phyloP scores from a whole-genome alignment of 352 stramenopile species.

The Globisporangium splendens region DNA sequence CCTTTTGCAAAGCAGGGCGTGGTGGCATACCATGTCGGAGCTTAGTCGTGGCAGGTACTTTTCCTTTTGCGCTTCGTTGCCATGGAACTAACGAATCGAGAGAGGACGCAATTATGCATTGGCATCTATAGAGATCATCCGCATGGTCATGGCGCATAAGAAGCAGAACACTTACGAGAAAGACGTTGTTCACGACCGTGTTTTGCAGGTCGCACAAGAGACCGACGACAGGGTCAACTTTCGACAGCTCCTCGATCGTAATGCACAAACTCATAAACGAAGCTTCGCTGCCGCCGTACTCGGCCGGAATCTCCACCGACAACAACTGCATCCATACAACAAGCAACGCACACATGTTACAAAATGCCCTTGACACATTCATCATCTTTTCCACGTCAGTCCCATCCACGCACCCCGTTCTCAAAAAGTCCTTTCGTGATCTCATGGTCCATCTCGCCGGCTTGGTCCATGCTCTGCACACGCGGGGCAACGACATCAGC shows the following conservation, averaged over 20 bases:
- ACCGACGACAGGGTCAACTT: constrained; percentile 93
- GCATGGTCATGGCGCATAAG: neutral
- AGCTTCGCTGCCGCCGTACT: constrained; percentile 90
- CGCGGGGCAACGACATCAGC: constrained; percentile 80
- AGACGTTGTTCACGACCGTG: constrained; percentile 95
- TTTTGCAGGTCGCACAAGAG: constrained; percentile 96
- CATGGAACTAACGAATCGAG: constrained; percentile 39
- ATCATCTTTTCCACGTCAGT: neutral
- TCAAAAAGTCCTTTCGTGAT: constrained; percentile 93
- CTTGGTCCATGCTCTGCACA: constrained; percentile 92
- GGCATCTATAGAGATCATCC: neutral
- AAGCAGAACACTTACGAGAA: constrained; percentile 50
- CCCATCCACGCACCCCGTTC: constrained; percentile 48
- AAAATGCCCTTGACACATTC: neutral
- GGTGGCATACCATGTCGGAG: constrained; percentile 57
- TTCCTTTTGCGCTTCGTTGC: constrained; percentile 77
- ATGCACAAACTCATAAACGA: constrained; percentile 95
- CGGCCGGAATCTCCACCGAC: constrained; percentile 94
- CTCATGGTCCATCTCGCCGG: constrained; percentile 85
- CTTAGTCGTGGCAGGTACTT: constrained; percentile 84
- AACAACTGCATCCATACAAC: constrained; percentile 62
- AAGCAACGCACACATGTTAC: neutral
- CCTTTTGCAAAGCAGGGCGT: neutral
- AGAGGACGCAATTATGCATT: constrained; percentile 4
- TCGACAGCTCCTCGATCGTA: constrained; percentile 95